Percentiles rank a stretch among this genome's conserved stretches.
Evolutionary conservation across 176 grass and related monocot species (phyloP).

Genomic region (Guadua angustifolia): DNA sequence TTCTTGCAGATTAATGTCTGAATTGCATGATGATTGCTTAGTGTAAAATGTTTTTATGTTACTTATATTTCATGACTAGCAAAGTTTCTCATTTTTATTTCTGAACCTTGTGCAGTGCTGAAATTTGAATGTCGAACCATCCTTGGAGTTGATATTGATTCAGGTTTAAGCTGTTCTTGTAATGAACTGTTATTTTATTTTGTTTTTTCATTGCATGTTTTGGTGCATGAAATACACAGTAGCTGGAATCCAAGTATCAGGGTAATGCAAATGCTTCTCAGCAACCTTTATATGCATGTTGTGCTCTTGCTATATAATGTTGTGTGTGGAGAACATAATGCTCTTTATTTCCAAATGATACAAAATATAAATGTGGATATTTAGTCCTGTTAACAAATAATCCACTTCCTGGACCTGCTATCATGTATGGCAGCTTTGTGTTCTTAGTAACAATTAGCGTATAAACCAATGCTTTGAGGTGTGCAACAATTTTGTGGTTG

Average conservation of each 20-base stretch:
- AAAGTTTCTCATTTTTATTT: conserved; percentile 39
- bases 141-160: conserved; percentile 89
- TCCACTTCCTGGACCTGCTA: conserved; percentile 28
- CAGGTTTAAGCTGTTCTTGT: conserved; percentile 46
- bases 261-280: conserved; percentile 2
- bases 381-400: conserved; percentile 28
- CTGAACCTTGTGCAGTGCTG: conserved; percentile 59
- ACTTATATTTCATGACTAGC: neutral
- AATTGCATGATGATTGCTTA: conserved; percentile 6
- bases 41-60: neutral
- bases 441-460: conserved; percentile 17
- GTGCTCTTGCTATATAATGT: neutral
- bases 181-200: conserved; percentile 33
- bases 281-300: neutral
- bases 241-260: neutral
- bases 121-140: conserved; percentile 88
- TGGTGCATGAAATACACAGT: conserved; percentile 20
- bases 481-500: conserved; percentile 36
- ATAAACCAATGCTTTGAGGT: conserved; percentile 14
- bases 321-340: neutral
- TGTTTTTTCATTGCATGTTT: conserved; percentile 8
- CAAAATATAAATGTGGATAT: neutral
- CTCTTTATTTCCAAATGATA: conserved; percentile 8
- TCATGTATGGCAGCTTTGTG: neutral
- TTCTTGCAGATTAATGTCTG: conserved; percentile 6